Evolutionary conservation across 371 early-diverging fungal species (phyloP).

Genomic region (Circinella umbellata): DNA sequence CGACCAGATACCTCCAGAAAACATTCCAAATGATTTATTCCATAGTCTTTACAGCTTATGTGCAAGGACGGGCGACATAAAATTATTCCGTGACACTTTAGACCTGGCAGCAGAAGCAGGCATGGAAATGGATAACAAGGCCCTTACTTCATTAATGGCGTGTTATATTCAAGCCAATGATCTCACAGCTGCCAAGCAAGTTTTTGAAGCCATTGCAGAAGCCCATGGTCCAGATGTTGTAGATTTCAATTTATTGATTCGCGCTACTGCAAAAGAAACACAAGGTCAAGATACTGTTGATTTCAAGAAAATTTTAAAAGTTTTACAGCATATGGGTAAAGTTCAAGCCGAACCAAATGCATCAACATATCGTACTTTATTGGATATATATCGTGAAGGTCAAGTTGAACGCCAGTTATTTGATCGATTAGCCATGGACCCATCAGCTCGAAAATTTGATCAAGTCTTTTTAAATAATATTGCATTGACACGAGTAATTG

Average conservation of each 20-base stretch:
- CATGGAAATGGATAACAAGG: conserved; percentile 25
- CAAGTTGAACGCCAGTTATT: conserved; percentile 26
- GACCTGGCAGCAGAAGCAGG: conserved; percentile 16
- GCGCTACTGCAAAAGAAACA: conserved; percentile 24
- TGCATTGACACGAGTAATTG: conserved; percentile 26
- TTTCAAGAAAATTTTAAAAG: conserved; percentile 32
- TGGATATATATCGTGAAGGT: conserved; percentile 27
- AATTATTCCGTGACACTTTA: conserved; percentile 28
- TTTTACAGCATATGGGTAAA: conserved; percentile 42
- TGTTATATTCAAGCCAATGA: conserved; percentile 33
- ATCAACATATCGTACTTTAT: conserved; percentile 40
- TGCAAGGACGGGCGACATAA: conserved; percentile 37
- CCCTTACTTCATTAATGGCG: conserved; percentile 37
- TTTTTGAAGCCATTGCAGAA: conserved; percentile 31
- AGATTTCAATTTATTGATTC: conserved; percentile 48
- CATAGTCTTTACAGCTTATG: conserved; percentile 31
- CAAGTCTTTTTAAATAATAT: conserved; percentile 45
- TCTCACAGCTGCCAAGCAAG: conserved; percentile 28
- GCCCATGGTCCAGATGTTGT: conserved; percentile 42
- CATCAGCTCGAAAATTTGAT: conserved; percentile 22
- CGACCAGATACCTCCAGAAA: background rate
- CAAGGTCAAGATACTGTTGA: conserved; percentile 14
- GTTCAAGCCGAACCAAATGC: conserved; percentile 36
- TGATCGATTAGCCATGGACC: conserved; percentile 22
- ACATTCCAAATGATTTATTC: conserved; percentile 13